Evolutionary conservation across 225 moss, liverwort and hornwort species (phyloP).

Genomic region (Ulota crispa): DNA sequence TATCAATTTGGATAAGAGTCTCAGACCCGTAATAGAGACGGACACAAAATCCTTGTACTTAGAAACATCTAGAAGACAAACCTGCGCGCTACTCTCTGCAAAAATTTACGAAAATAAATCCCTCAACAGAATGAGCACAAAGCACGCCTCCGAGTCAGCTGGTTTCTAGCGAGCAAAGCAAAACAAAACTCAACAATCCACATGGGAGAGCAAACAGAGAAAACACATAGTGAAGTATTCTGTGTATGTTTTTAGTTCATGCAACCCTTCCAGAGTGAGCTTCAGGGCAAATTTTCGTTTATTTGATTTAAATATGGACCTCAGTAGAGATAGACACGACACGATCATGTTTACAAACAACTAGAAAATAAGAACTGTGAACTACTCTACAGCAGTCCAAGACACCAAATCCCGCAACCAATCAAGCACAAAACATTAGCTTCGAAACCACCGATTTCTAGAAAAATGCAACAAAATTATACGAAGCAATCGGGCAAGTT

Average conservation of each 20-base stretch:
- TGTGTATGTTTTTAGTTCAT: background rate
- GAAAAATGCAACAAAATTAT: background rate
- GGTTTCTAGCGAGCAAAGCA: background rate
- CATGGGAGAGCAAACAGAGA: background rate
- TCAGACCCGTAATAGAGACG: no score
- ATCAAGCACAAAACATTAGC: background rate
- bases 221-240: no score
- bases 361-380: background rate
- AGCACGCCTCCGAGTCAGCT: background rate
- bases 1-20: background rate
- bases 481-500: background rate
- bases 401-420: background rate
- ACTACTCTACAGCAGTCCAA: background rate
- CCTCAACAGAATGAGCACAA: background rate
- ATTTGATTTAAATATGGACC: background rate
- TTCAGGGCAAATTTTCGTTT: background rate
- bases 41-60: background rate
- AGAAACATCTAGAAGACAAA: background rate
- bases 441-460: background rate
- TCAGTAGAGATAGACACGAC: background rate
- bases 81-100: background rate
- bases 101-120: background rate
- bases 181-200: background rate
- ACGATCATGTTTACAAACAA: background rate
- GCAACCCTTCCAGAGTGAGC: background rate